These are phyloP conservation scores for Coffea eugenioides DNA, from an alignment of 257 asterid genomes.

Conservation along the genomic window DNA sequence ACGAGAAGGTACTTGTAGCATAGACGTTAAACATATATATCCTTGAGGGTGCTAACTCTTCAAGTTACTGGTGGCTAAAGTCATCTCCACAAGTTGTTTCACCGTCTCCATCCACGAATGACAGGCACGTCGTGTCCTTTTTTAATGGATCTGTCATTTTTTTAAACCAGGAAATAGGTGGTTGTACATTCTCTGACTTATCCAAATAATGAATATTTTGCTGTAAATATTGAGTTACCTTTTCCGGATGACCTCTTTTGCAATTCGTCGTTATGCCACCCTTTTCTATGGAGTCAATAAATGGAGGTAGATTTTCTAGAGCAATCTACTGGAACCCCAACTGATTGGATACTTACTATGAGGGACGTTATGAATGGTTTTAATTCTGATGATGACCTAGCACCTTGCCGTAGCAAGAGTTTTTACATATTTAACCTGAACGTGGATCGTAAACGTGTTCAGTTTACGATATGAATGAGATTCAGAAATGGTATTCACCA, in stretches of 20 bases:
- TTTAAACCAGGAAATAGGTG: not conserved
- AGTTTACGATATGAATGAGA: not conserved
- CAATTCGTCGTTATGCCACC: not conserved
- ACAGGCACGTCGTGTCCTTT: not conserved
- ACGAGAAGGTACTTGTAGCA: not conserved
- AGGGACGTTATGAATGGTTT: not conserved
- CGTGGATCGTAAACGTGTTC: not conserved
- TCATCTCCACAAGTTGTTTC: not conserved
- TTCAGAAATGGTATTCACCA: not conserved
- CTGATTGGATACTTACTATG: not conserved
- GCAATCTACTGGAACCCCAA: not conserved
- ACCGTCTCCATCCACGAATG: not conserved
- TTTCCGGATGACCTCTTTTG: not conserved
- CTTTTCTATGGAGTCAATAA: not conserved
- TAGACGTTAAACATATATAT: slow-evolving; percentile 1
- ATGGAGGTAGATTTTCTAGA: not conserved
- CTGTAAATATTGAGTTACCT: not conserved
- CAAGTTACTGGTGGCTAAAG: not conserved
- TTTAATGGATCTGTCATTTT: not conserved
- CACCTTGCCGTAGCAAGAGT: not conserved
- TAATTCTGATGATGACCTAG: not conserved
- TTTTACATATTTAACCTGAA: not conserved
- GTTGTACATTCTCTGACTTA: not conserved
- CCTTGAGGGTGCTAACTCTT: not conserved
- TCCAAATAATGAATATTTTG: not conserved